phyloP scores from a whole-genome alignment of 495 filamentous ascomycete species.

The Opeltia flavorubescens region DNA sequence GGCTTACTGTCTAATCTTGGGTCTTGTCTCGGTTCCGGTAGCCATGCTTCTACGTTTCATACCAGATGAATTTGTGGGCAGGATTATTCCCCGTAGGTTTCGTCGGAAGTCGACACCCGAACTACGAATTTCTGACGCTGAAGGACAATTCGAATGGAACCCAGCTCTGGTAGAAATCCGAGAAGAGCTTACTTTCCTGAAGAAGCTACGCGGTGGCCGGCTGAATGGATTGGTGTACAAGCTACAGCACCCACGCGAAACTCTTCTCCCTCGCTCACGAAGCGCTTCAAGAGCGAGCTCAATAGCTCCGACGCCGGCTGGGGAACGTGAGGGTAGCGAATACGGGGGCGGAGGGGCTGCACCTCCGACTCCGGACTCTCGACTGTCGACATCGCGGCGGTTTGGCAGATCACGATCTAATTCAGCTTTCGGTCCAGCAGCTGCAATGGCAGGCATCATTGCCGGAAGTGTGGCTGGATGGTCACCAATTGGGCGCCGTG shows the following conservation, averaged over 20 bases:
- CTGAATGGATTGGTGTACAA: slow-evolving; percentile 77
- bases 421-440: slow-evolving; percentile 68
- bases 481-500: slow-evolving; percentile 63
- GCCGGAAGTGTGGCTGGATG: slow-evolving; percentile 78
- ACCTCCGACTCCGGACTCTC: slow-evolving; percentile 56
- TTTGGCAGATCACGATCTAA: slow-evolving; percentile 74
- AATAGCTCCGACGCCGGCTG: slow-evolving; percentile 52
- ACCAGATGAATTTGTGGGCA: slow-evolving; percentile 49
- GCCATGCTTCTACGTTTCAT: slow-evolving; percentile 60
- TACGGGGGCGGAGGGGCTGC: slow-evolving; percentile 33
- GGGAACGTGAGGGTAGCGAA: slow-evolving; percentile 36
- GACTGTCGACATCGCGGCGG: slow-evolving; percentile 36
- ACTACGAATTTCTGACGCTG: slow-evolving; percentile 57
- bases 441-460: slow-evolving; percentile 68
- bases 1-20: slow-evolving; percentile 60
- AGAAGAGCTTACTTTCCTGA: slow-evolving; percentile 66
- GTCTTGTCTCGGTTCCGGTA: slow-evolving; percentile 54
- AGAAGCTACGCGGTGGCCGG: slow-evolving; percentile 65
- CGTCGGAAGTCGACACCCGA: slow-evolving; percentile 31
- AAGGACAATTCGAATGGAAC: slow-evolving; percentile 53
- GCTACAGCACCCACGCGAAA: slow-evolving; percentile 62
- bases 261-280: slow-evolving; percentile 53
- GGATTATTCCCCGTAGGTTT: slow-evolving; percentile 39
- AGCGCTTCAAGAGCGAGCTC: slow-evolving; percentile 49
- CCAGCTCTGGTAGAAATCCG: slow-evolving; percentile 51